Conservation (phyloP, 2,329 filamentous ascomycete species). For the Trichoderma aggressivum region DNA sequence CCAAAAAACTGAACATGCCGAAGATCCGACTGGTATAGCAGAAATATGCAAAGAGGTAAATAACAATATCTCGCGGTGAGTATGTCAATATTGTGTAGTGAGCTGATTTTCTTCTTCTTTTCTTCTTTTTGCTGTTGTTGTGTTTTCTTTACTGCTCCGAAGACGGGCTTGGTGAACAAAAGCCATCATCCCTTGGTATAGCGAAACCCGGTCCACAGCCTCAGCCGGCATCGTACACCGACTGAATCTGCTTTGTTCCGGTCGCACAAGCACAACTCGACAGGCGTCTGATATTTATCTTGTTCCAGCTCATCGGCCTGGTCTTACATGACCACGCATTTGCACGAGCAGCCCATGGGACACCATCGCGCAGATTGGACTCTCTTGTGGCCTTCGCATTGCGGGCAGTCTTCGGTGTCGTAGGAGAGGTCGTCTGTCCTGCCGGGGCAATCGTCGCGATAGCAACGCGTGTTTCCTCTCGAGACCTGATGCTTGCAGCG, state of each 20-base stretch:
- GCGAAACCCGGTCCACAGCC: not conserved
- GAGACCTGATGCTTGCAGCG: slow-evolving; percentile 36
- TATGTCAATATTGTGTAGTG: not conserved
- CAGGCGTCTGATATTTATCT: not conserved
- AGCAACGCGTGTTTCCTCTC: slow-evolving; percentile 37
- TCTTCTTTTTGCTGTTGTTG: not conserved
- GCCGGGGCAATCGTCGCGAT: slow-evolving; percentile 30
- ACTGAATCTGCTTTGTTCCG: not conserved
- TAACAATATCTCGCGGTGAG: not conserved
- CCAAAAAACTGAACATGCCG: not conserved
- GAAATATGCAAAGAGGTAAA: not conserved
- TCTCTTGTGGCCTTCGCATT: slow-evolving; percentile 32
- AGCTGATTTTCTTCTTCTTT: not conserved
- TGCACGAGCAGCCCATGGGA: slow-evolving; percentile 31
- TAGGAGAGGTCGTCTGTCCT: slow-evolving; percentile 31
- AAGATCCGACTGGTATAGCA: not conserved
- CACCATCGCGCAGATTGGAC: slow-evolving; percentile 38
- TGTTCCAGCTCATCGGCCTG: not conserved
- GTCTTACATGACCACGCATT: slow-evolving; percentile 26
- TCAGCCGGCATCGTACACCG: not conserved
- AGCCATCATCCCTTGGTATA: not conserved
- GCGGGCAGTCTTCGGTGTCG: slow-evolving; percentile 33
- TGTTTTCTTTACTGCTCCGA: not conserved
- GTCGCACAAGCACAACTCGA: not conserved
- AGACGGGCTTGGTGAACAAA: not conserved